These are phyloP conservation scores for Debaryomyces tyrocola DNA, from an alignment of 805 yeast genomes.

Conservation along the genomic window DNA sequence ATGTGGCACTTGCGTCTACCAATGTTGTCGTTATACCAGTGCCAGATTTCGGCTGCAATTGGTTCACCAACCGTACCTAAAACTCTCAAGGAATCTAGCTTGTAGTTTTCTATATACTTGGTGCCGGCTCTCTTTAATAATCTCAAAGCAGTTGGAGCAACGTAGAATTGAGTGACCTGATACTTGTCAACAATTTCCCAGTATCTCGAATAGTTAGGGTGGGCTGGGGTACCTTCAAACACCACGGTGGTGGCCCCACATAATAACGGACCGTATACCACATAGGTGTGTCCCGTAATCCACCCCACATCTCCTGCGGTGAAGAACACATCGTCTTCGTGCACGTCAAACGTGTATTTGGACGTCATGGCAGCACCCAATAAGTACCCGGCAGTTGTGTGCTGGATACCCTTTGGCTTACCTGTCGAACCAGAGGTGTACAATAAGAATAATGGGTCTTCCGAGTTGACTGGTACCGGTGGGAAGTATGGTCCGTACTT, in stretches of 20 bases:
- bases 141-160: slow-evolving; percentile 97
- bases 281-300: slow-evolving; percentile 98
- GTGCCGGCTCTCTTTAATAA: slow-evolving; percentile 88
- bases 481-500: slow-evolving; percentile 85
- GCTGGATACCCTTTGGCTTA: slow-evolving; percentile 97
- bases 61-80: slow-evolving; percentile 99
- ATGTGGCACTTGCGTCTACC: slow-evolving; percentile 90
- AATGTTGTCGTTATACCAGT: slow-evolving; percentile 92
- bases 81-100: slow-evolving; percentile 82
- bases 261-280: slow-evolving; percentile 87
- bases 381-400: slow-evolving; percentile 91
- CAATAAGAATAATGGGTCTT: slow-evolving; percentile 92
- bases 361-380: slow-evolving; percentile 91
- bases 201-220: slow-evolving; percentile 92
- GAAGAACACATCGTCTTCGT: slow-evolving; percentile 81
- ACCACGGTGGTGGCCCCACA: slow-evolving; percentile 88
- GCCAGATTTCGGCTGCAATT: slow-evolving; percentile 97
- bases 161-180: slow-evolving; percentile 93
- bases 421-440: slow-evolving; percentile 99
- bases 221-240: slow-evolving; percentile 97
- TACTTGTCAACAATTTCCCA: slow-evolving; percentile 95
- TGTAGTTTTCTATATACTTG: slow-evolving; percentile 74
- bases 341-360: slow-evolving; percentile 90
- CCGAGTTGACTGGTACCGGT: slow-evolving; percentile 83
- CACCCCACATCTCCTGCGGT: slow-evolving; percentile 99